Percentiles rank a stretch among this genome's conserved stretches.
Evolutionary conservation across 2,329 filamentous ascomycete genomes (phyloP).

Genomic region (Nigrospora osmanthi): DNA sequence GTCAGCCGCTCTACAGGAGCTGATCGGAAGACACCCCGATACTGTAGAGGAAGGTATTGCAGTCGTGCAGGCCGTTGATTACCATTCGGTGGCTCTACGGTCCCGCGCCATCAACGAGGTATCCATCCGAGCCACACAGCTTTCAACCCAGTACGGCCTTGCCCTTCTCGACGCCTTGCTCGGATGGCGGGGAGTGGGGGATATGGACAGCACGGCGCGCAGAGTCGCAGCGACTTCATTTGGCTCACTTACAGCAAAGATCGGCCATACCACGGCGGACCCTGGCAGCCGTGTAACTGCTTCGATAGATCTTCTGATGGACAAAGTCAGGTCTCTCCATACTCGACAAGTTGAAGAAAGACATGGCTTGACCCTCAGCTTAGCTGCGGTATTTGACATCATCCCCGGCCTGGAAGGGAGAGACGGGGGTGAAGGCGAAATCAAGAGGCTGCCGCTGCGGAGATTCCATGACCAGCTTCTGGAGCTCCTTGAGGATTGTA

Average conservation of each 20-base stretch:
- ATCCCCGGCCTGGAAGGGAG: constrained; percentile 25
- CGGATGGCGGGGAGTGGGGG: constrained; percentile 82
- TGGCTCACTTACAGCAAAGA: constrained; percentile 45
- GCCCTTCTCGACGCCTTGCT: constrained; percentile 65
- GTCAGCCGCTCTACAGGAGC: constrained; percentile 87
- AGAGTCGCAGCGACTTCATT: constrained; percentile 64
- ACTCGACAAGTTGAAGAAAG: constrained; percentile 58
- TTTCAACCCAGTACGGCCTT: constrained; percentile 62
- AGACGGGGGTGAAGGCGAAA: neutral
- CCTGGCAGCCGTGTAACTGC: constrained; percentile 19
- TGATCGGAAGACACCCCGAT: constrained; percentile 88
- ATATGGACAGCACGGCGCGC: constrained; percentile 66
- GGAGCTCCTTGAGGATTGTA: constrained; percentile 31
- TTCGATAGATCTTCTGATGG: constrained; percentile 33
- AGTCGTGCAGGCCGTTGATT: constrained; percentile 85
- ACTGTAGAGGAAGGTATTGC: constrained; percentile 73
- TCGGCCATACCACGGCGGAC: constrained; percentile 16
- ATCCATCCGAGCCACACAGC: constrained; percentile 56
- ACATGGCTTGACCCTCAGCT: constrained; percentile 57
- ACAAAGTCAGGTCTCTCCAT: constrained; percentile 37
- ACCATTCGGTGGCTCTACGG: constrained; percentile 84
- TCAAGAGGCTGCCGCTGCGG: constrained; percentile 9
- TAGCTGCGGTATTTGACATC: constrained; percentile 50
- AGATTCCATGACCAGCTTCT: constrained; percentile 18
- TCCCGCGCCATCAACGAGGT: constrained; percentile 76